These are phyloP conservation scores for Parathielavia hyrcaniae DNA, from an alignment of 495 filamentous ascomycete genomes.

Conservation along the genomic window DNA sequence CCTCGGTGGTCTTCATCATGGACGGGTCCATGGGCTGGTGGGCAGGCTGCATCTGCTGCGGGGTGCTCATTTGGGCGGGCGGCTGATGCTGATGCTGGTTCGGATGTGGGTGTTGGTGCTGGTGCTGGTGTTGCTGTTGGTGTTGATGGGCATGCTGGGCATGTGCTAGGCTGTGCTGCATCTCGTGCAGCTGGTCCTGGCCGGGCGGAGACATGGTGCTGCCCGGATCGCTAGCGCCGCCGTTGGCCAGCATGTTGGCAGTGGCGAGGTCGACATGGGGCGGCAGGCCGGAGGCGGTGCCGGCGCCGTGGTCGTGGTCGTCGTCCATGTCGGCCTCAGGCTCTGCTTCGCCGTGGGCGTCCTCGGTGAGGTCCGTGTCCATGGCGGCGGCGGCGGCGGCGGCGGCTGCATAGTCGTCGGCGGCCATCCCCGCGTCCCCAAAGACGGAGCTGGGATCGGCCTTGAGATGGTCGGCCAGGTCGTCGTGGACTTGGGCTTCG, in stretches of 20 bases:
- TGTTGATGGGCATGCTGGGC: constrained; percentile 26
- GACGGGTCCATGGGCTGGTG: constrained; percentile 33
- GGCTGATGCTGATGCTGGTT: constrained; percentile 25
- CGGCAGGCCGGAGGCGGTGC: constrained; percentile 21
- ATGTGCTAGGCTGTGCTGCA: constrained; percentile 17
- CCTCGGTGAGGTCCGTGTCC: constrained; percentile 27
- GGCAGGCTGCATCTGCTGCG: constrained; percentile 27
- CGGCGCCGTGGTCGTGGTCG: constrained; percentile 25
- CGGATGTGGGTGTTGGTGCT: constrained; percentile 19
- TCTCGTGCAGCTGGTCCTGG: constrained; percentile 24
- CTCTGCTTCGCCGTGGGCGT: constrained; percentile 31
- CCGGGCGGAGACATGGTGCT: constrained; percentile 14
- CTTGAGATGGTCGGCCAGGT: constrained; percentile 57
- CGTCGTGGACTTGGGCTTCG: constrained; percentile 13
- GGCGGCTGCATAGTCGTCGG: constrained; percentile 42
- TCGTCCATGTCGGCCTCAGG: constrained; percentile 32
- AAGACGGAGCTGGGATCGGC: constrained; percentile 49
- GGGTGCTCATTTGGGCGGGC: constrained; percentile 21
- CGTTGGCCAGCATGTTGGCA: constrained; percentile 31
- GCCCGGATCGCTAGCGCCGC: constrained; percentile 11
- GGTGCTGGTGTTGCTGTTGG: constrained; percentile 23
- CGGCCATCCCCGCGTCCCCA: constrained; percentile 35
- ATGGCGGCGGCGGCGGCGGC: constrained; percentile 38
- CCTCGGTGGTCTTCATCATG: constrained; percentile 36
- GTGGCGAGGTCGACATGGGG: constrained; percentile 31